Base-by-base conservation (phyloP, 176 grass and related monocot species). In the Tillandsia leiboldiana region DNA sequence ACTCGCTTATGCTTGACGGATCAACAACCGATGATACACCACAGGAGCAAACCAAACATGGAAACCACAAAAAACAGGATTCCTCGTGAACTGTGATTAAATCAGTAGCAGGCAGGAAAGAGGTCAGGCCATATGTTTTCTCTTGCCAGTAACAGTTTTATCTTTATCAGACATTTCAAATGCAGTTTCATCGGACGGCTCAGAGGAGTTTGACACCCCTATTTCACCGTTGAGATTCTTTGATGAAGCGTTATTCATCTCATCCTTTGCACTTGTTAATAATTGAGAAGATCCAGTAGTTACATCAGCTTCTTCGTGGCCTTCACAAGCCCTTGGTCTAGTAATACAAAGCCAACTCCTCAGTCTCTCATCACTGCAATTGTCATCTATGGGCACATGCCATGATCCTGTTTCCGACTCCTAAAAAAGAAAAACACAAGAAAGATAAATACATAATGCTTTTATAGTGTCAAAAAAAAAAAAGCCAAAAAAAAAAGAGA, bases 301-400 rank as follows among this genome's bases (percentile, higher is more conserved):
- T 78, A 50, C 20, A 70, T 57, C 49, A 66, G 61, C 56, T 73
- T 76, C 70, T 67, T 23, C 9, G 2, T 22, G 12, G 26, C 6
- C 58, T 76, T 87, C 59, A 69, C 48, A 12, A 33, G 65, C 48
- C 51, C 20, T 65, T 24, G 56, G 2, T 75, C 87, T 91, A 29
- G 62, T 61, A 70, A 96, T 91, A 84, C 92, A 96, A 82, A 96
- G 81, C 88, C 92, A 96, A 28, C 61, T 84, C 52, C 86, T 83
- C 75, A 10, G 59, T 73, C 51, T 87, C 75, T 91, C 88, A 50
- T 91, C 78, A 54, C 77, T 76, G 48, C 77, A 89, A 13, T 82
- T 87, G 24, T 89, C 85, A 53, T 88, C 81, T 64, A 96, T 76
- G 0, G 92, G 88, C 58, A 89, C 81, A 54, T 96, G 88, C 92